Conservation (phyloP, 73 alveolate species). For the Symbiodinium natans region DNA sequence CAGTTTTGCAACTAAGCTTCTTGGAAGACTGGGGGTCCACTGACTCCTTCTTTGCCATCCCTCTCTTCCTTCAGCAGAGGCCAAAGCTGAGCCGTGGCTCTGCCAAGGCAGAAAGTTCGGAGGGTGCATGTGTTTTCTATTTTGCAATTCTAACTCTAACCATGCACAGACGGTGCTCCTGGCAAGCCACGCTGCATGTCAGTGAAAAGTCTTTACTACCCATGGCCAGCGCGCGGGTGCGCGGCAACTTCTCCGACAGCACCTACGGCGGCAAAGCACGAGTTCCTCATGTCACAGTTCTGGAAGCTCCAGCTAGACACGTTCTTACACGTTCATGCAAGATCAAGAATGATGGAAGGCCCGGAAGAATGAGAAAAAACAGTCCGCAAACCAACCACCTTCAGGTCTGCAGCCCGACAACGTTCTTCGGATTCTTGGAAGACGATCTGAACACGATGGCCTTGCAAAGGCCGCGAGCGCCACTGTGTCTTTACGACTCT, state of each 20-base stretch:
- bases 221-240: constrained; percentile 65
- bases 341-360: background rate
- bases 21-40: constrained; percentile 63
- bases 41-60: background rate
- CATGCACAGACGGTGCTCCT: background rate
- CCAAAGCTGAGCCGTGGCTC: too few relatives aligned
- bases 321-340: too few relatives aligned
- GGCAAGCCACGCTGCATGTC: background rate
- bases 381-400: background rate
- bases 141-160: too few relatives aligned
- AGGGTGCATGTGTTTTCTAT: too few relatives aligned
- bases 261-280: constrained; percentile 19
- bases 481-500: too few relatives aligned
- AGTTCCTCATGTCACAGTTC: too few relatives aligned
- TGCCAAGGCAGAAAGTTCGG: too few relatives aligned
- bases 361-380: background rate
- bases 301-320: too few relatives aligned
- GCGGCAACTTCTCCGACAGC: constrained; percentile 40
- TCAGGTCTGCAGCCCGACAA: constrained; percentile 14
- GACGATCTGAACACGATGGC: constrained; percentile 42
- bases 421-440: constrained; percentile 49
- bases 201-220: constrained; percentile 19
- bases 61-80: background rate
- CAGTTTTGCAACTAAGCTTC: background rate
- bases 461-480: background rate